Conservation (phyloP, 2,329 filamentous ascomycete genomes). For the Atkinsonella hypoxylon region DNA sequence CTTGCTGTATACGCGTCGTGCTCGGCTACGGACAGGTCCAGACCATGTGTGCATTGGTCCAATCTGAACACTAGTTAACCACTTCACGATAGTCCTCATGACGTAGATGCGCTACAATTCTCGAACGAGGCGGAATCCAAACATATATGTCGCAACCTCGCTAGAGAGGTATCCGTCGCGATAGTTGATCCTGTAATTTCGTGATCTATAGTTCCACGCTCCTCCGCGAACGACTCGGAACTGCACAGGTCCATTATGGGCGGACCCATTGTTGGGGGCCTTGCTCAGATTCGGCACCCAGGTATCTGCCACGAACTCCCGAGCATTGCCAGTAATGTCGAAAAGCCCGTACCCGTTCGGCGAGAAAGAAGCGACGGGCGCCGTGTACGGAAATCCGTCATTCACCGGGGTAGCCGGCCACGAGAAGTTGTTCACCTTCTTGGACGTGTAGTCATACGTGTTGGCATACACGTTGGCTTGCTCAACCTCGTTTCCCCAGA, state of each 20-base stretch:
- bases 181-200: slow-evolving; percentile 9
- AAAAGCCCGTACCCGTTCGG: slow-evolving; percentile 9
- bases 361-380: slow-evolving; percentile 8
- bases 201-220: slow-evolving; percentile 8
- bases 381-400: slow-evolving; percentile 7
- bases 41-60: no score
- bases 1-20: background rate
- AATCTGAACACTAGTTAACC: no score
- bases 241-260: slow-evolving; percentile 5
- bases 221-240: slow-evolving; percentile 8
- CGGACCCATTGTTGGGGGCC: slow-evolving; percentile 5
- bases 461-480: slow-evolving; percentile 7
- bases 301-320: slow-evolving; percentile 8
- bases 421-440: slow-evolving; percentile 5
- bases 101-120: background rate
- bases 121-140: slow-evolving; percentile 6
- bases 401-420: slow-evolving; percentile 5
- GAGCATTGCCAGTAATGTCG: slow-evolving; percentile 9
- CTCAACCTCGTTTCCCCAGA: slow-evolving; percentile 8
- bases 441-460: slow-evolving; percentile 6
- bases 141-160: slow-evolving; percentile 8
- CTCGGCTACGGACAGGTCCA: no score
- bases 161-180: slow-evolving; percentile 8
- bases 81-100: no score
- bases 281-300: slow-evolving; percentile 2